These are phyloP conservation scores for Daldinia bambusicola DNA, from an alignment of 495 filamentous ascomycete species.

Conservation along the genomic window DNA sequence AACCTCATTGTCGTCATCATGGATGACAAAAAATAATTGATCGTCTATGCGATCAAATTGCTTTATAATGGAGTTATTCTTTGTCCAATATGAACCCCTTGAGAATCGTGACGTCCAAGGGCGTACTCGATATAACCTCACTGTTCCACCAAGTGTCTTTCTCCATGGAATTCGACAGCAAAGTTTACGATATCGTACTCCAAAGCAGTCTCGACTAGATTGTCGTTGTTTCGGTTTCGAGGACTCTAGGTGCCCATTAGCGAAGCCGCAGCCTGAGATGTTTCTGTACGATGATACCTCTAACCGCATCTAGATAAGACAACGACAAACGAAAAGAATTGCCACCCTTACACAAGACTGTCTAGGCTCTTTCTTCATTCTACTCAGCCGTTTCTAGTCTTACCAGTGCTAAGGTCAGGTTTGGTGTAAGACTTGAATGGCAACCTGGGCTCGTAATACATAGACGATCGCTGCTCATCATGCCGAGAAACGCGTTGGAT, in stretches of 20 bases:
- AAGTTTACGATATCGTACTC: background rate
- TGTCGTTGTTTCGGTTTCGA: background rate
- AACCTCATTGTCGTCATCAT: background rate
- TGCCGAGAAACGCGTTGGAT: background rate
- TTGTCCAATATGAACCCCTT: background rate
- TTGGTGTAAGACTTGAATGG: background rate
- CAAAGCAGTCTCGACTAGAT: background rate
- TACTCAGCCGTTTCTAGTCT: background rate
- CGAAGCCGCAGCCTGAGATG: background rate
- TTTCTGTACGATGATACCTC: background rate
- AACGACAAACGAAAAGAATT: background rate
- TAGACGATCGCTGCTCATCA: background rate
- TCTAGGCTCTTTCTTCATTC: background rate
- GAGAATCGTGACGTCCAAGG: background rate
- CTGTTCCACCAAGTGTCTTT: background rate
- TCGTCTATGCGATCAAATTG: background rate
- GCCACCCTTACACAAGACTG: background rate
- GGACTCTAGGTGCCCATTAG: background rate
- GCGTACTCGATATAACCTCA: background rate
- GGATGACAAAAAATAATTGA: background rate
- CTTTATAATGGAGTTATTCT: background rate
- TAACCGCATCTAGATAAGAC: background rate
- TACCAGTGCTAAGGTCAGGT: background rate
- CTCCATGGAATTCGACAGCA: background rate
- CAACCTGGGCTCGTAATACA: background rate